Base-by-base conservation (phyloP, 352 stramenopile species). In the Thraustochytrium sp. region DNA sequence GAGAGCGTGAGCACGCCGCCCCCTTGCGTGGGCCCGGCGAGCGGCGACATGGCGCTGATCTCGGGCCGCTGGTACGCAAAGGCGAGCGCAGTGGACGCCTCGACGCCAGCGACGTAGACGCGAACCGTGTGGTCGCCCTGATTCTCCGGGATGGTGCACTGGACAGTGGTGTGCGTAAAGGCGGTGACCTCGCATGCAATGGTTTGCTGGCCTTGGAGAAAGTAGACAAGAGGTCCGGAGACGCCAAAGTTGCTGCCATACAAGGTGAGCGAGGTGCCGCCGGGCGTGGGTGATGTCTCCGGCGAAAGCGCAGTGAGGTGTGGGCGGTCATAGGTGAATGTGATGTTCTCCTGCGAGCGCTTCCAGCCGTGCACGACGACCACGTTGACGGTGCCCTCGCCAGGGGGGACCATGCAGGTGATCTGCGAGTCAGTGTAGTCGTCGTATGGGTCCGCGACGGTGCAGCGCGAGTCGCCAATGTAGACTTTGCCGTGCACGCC, bases 241-340 rank as follows among this genome's bases (percentile, higher is more conserved):
- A 51, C n/a, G n/a, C 74, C 74, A 82, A 82, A 82, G 56, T 82
- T 82, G 3, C 29, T 36, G 8, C 74, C 74, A n/a, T 11, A 4
- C 0, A 82, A 26, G 26, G 34, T 49, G 18, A 82, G 31, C 21
- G n/a, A 31, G 4, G 40, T 37, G 54, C 2, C 51, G 18, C 49
- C 74, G 5, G 8, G 4, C 3, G 74, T 82, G 16, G 74, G n/a
- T 11, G 11, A 29, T 18, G 18, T 13, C 3, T 40, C 36, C 0
- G 74, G 74, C 38, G 16, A 31, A 9, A 73, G n/a, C 4, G 21
- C 21, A 1, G 3, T 54, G 8, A 82, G 29, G 18, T 63, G 72
- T 23, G 74, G 74, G 18, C 31, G 37, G 37, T 65, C 74, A 29
- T 82, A 82, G 34, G 18, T 53, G 42, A 82, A 82, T 5, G 16